A percentile compares a stretch with the other conserved stretches of the same genome.
Conservation (phyloP, 1,284 basidiomycete genomes). For the Ustilago bromivora region DNA sequence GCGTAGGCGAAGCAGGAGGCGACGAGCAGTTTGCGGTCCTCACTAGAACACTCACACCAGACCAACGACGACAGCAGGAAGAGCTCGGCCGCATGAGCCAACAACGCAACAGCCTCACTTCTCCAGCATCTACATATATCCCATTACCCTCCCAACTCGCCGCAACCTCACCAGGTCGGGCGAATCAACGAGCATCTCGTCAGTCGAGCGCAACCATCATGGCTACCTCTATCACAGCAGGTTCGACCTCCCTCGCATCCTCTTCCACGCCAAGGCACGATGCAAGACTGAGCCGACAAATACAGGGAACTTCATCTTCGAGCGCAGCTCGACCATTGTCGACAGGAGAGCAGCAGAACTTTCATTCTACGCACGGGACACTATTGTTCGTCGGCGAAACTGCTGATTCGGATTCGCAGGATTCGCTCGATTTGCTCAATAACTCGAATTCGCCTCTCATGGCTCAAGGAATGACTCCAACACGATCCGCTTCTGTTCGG, state of each 20-base stretch:
- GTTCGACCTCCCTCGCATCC: slow-evolving; percentile 10
- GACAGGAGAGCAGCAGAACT: slow-evolving; percentile 2
- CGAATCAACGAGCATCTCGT: slow-evolving; percentile 24
- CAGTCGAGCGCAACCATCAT: slow-evolving; percentile 27
- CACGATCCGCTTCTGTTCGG: slow-evolving; percentile 28
- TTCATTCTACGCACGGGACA: background rate
- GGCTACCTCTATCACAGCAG: slow-evolving; percentile 6
- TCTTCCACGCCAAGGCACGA: slow-evolving; percentile 24
- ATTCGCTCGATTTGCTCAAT: slow-evolving; percentile 19
- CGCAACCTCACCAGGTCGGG: slow-evolving; percentile 5
- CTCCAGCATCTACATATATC: slow-evolving; percentile 7
- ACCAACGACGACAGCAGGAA: slow-evolving; percentile 23
- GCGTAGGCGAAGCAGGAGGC: slow-evolving; percentile 35
- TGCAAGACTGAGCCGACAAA: slow-evolving; percentile 25
- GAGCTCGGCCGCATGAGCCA: slow-evolving; percentile 32
- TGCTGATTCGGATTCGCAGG: slow-evolving; percentile 16
- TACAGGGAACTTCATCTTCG: slow-evolving; percentile 16
- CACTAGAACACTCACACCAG: slow-evolving; percentile 15
- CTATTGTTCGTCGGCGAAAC: slow-evolving; percentile 19
- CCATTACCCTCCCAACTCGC: slow-evolving; percentile 4
- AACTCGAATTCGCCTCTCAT: slow-evolving; percentile 4
- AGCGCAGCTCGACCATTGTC: slow-evolving; percentile 12
- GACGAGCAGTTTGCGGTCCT: slow-evolving; percentile 17
- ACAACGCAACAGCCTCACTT: slow-evolving; percentile 12
- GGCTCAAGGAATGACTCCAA: slow-evolving; percentile 2